Evolutionary conservation across 352 stramenopile species (phyloP).

Genomic region (Globisporangium lucens): DNA sequence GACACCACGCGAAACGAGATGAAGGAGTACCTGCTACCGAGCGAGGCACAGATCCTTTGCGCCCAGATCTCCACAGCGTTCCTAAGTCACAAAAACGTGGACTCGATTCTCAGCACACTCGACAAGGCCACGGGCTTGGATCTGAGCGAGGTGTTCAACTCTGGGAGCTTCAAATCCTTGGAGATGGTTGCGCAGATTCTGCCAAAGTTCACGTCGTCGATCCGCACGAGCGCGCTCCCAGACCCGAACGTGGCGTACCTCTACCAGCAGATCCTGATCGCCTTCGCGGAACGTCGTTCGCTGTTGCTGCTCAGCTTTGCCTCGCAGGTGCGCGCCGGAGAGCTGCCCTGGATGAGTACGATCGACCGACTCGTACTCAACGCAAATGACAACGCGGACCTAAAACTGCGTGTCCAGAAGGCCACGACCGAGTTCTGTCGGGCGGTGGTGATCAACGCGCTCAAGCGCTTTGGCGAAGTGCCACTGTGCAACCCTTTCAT

Average conservation of each 20-base stretch:
- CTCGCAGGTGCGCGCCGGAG: conserved; percentile 14
- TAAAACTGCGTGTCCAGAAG: background rate
- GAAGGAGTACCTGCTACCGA: background rate
- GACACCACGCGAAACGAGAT: background rate
- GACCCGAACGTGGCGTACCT: conserved; percentile 17
- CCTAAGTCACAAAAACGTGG: background rate
- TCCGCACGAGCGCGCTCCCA: background rate
- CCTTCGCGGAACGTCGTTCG: conserved; percentile 17
- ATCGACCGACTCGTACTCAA: conserved; percentile 4
- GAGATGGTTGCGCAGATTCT: conserved; percentile 11
- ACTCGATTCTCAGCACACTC: background rate
- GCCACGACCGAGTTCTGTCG: background rate
- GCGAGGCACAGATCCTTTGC: background rate
- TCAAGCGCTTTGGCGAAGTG: conserved; percentile 4
- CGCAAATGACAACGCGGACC: background rate
- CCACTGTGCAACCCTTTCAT: conserved; percentile 17
- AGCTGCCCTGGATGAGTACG: conserved; percentile 18
- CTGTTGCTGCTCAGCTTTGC: conserved; percentile 20
- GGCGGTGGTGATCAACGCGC: background rate
- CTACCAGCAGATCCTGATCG: conserved; percentile 20
- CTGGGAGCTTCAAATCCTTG: conserved; percentile 10
- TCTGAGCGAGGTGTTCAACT: conserved; percentile 5
- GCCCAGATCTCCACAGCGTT: conserved; percentile 1
- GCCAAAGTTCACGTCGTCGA: conserved; percentile 2
- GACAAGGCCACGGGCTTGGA: background rate